Base-by-base conservation (phyloP, 345 rosid genomes). In the Leavenworthia alabamica region DNA sequence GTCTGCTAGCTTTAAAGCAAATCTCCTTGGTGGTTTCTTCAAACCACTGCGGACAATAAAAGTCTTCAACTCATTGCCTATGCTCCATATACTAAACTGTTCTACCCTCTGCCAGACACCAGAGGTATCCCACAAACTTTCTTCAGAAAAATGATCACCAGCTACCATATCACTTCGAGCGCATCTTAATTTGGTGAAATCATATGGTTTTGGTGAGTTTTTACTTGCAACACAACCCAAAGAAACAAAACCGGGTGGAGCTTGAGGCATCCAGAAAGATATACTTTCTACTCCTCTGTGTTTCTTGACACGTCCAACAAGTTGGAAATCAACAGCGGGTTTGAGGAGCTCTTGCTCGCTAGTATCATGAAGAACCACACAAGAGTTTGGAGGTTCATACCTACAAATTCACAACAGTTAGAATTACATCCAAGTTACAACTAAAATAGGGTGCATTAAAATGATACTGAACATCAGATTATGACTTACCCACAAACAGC, bases 231-330 rank as follows among this genome's bases (percentile, higher is more conserved):
- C 65, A 71, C 90, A 93, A 39, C 99, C 99, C 70, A 93, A 78
- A 29, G 99, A 80, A 77, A 93, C 90, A 76, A 83, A 93, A 20
- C 99, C 96, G 6, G 94, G 91, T 23, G 97, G 97, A 44, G 99
- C 88, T 76, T 80, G 90, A 67, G 96, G 99, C 83, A 89, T 79
- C 94, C 96, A 93, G 72, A 93, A 93, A 28, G 90, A 82, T 59
- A 89, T 79, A 73, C 62, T 80, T 40, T 89, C 97, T 75, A 85
- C 73, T 67, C 94, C 94, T 68, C 82, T 82, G 33, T 82, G 88
- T 78, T 80, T 89, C 81, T 89, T 93, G 52, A 89, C 79, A 27
- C 85, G 85, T 61, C 96, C 99, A 68, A 89, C 90, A 60, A 72
- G 73, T 39, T 80, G 84, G 66, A 85, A 93, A 71, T 78, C 88